These are phyloP conservation scores for Coniochaeta prunicola DNA, from an alignment of 2,329 filamentous ascomycete species.

Conservation along the genomic window DNA sequence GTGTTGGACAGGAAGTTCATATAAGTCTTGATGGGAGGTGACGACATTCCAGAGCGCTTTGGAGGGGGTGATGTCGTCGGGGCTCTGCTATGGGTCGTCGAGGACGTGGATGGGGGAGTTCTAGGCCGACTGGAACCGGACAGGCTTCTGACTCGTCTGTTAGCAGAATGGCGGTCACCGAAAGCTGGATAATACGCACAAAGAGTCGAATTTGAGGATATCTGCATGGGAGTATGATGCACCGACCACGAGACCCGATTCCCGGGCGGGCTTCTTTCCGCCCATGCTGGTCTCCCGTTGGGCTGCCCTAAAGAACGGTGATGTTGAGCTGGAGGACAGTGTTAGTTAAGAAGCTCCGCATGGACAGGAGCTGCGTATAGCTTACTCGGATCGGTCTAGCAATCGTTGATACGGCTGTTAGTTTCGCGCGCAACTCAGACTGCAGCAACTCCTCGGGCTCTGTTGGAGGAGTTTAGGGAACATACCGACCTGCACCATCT, in stretches of 20 bases:
- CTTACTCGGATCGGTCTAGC: constrained; percentile 58
- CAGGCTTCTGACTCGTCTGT: constrained; percentile 39
- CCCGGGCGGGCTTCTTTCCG: constrained; percentile 48
- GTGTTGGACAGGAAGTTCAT: constrained; percentile 75
- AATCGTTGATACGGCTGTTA: constrained; percentile 9
- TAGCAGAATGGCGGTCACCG: constrained; percentile 4
- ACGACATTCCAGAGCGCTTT: constrained; percentile 44
- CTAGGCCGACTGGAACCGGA: constrained; percentile 58
- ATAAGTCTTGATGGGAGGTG: constrained; percentile 66
- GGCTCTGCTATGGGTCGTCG: constrained; percentile 43
- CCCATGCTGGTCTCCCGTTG: constrained; percentile 38
- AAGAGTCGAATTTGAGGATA: constrained; percentile 76
- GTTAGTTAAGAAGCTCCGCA: constrained; percentile 14
- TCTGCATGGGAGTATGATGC: constrained; percentile 96
- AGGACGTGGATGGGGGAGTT: constrained; percentile 60
- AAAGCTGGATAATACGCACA: constrained; percentile 46
- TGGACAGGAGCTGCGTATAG: constrained; percentile 14
- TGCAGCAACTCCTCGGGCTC: neutral
- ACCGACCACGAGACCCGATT: constrained; percentile 73
- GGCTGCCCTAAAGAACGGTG: constrained; percentile 78
- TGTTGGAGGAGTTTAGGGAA: constrained; percentile 14
- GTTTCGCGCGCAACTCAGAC: neutral
- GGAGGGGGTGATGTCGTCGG: constrained; percentile 50
- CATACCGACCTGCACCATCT: constrained; percentile 99
- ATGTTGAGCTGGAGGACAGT: constrained; percentile 56